Evolutionary conservation across 352 stramenopile genomes (phyloP).

Genomic region (Globisporangium viniferum): DNA sequence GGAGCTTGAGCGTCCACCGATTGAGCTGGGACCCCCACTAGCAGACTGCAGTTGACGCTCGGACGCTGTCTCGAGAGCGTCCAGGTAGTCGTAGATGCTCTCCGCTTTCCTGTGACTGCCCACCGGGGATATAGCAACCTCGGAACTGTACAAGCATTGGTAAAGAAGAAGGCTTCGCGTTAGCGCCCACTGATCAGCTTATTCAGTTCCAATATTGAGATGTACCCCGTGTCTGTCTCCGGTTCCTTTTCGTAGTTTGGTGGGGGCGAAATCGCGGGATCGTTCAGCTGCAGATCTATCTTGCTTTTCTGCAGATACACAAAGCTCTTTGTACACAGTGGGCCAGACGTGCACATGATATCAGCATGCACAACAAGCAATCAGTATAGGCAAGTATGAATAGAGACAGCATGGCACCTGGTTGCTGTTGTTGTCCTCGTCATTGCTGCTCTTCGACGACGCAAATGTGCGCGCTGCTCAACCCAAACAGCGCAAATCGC

Average conservation of each 20-base stretch:
- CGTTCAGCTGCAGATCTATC: slow-evolving; percentile 41
- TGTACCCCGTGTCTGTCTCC: slow-evolving; percentile 23
- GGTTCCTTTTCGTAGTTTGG: slow-evolving; percentile 36
- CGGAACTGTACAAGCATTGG: background rate
- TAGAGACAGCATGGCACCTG: slow-evolving; percentile 15
- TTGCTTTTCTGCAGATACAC: slow-evolving; percentile 10
- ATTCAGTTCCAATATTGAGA: background rate
- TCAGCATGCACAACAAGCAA: background rate
- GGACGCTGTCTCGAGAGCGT: slow-evolving; percentile 66
- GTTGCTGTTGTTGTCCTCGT: slow-evolving; percentile 26
- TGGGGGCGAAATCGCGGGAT: slow-evolving; percentile 31
- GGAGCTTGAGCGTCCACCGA: slow-evolving; percentile 11
- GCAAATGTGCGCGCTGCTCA: slow-evolving; percentile 9
- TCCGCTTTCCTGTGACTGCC: slow-evolving; percentile 18
- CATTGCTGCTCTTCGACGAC: slow-evolving; percentile 5
- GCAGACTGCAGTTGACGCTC: slow-evolving; percentile 43
- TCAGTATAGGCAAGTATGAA: background rate
- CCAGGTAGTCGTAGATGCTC: slow-evolving; percentile 79
- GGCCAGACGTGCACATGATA: background rate
- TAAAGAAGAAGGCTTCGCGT: background rate
- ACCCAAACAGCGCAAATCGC: background rate
- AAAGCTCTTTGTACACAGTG: background rate
- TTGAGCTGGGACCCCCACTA: slow-evolving; percentile 4
- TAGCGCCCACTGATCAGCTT: background rate
- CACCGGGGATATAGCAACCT: slow-evolving; percentile 17